A percentile compares a stretch with the other conserved stretches of the same genome.
These are phyloP conservation scores for Dactylellina haptotyla DNA, from an alignment of 2,329 filamentous ascomycete species.

Conservation along the genomic window DNA sequence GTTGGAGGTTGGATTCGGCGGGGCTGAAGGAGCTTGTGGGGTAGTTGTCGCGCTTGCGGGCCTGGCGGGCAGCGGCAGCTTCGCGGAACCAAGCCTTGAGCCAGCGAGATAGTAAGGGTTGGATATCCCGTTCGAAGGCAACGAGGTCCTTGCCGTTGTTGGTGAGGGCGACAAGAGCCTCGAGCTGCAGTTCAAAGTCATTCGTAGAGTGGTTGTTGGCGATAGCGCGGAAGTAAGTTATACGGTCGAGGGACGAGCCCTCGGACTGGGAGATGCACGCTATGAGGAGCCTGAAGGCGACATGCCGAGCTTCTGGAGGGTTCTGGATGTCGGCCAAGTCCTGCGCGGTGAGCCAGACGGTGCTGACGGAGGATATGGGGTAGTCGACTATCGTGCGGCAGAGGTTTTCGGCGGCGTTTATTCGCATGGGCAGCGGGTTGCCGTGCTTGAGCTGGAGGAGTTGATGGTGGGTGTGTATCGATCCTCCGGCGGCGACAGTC, in stretches of 20 bases:
- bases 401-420: slow-evolving; percentile 57
- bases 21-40: slow-evolving; percentile 58
- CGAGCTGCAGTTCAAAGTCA: slow-evolving; percentile 75
- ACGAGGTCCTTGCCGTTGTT: slow-evolving; percentile 71
- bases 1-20: slow-evolving; percentile 72
- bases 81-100: slow-evolving; percentile 68
- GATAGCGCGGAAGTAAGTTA: slow-evolving; percentile 73
- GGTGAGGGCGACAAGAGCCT: slow-evolving; percentile 71
- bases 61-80: slow-evolving; percentile 67
- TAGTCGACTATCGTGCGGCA: slow-evolving; percentile 56
- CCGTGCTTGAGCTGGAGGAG: slow-evolving; percentile 55
- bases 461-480: slow-evolving; percentile 53
- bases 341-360: slow-evolving; percentile 74
- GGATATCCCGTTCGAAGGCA: slow-evolving; percentile 74
- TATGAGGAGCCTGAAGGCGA: slow-evolving; percentile 74
- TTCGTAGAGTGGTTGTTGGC: slow-evolving; percentile 68
- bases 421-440: slow-evolving; percentile 56
- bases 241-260: slow-evolving; percentile 73
- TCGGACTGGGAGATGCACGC: slow-evolving; percentile 73
- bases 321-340: slow-evolving; percentile 72
- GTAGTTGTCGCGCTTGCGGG: slow-evolving; percentile 61
- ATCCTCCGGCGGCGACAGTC: slow-evolving; percentile 34
- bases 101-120: slow-evolving; percentile 72
- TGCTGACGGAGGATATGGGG: slow-evolving; percentile 62
- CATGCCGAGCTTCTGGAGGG: slow-evolving; percentile 66